Conservation (phyloP, 2,329 filamentous ascomycete genomes). For the Fusarium miscanthi region DNA sequence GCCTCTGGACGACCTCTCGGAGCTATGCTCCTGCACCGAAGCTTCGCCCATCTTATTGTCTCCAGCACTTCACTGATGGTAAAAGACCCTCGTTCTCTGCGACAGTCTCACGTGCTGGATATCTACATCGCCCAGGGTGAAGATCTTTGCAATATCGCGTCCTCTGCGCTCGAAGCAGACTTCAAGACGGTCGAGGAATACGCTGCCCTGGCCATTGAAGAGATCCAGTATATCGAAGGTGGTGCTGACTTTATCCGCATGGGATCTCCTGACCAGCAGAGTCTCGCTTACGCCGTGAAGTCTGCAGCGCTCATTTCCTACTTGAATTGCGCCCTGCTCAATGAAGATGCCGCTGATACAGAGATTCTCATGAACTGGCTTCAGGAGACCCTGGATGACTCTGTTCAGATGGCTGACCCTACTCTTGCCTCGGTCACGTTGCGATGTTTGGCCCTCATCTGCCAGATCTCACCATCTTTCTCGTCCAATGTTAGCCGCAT, state of each 20-base stretch:
- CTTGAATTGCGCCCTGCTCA: conserved; percentile 84
- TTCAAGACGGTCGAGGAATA: conserved; percentile 70
- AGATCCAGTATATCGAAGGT: conserved; percentile 88
- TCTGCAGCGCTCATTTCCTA: conserved; percentile 84
- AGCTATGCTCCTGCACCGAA: conserved; percentile 89
- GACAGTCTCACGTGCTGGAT: conserved; percentile 76
- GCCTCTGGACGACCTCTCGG: conserved; percentile 83
- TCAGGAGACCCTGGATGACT: conserved; percentile 82
- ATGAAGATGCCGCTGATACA: conserved; percentile 82
- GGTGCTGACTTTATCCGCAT: conserved; percentile 87
- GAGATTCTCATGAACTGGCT: conserved; percentile 87
- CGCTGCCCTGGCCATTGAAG: conserved; percentile 79
- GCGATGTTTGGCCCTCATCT: conserved; percentile 83
- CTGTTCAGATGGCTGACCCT: conserved; percentile 83
- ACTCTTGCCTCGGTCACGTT: conserved; percentile 81
- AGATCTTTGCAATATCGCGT: conserved; percentile 51
- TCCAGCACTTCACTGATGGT: conserved; percentile 81
- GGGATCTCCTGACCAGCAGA: conserved; percentile 87
- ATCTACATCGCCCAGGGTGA: conserved; percentile 72
- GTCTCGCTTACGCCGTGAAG: conserved; percentile 86
- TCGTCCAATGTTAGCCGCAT: conserved; percentile 82
- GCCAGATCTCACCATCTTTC: conserved; percentile 76
- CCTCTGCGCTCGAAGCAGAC: conserved; percentile 60
- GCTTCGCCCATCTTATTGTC: conserved; percentile 86
- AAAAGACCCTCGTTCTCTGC: conserved; percentile 68